Evolutionary conservation across 176 grass and related monocot genomes (phyloP).

Genomic region (Carex pumila): DNA sequence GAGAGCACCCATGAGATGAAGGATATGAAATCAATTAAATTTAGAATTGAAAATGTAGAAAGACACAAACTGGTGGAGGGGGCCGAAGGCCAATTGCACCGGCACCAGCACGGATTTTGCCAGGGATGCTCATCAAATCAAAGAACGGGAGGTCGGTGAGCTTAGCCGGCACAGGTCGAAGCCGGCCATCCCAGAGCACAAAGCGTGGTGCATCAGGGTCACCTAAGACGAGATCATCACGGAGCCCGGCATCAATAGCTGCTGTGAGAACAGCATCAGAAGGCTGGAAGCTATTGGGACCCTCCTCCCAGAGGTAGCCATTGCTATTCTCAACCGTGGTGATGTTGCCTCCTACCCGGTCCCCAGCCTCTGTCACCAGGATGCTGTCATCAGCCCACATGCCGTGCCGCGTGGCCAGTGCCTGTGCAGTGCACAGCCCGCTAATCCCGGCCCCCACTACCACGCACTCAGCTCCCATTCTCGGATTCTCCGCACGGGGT

Average conservation of each 20-base stretch:
- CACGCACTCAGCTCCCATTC: constrained; percentile 58
- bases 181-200: constrained; percentile 79
- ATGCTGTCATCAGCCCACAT: constrained; percentile 28
- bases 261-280: constrained; percentile 75
- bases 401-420: constrained; percentile 48
- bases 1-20: not conserved
- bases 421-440: constrained; percentile 88
- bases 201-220: constrained; percentile 80
- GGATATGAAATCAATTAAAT: not conserved
- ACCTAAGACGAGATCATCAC: constrained; percentile 86
- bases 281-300: constrained; percentile 94
- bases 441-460: constrained; percentile 84
- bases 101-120: constrained; percentile 72
- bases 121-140: constrained; percentile 74
- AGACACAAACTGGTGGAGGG: constrained; percentile 78
- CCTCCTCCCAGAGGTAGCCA: constrained; percentile 90
- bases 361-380: constrained; percentile 71
- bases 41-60: constrained; percentile 2
- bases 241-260: constrained; percentile 76
- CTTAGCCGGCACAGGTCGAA: constrained; percentile 78
- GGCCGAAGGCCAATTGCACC: constrained; percentile 78
- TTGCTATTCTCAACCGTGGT: constrained; percentile 59
- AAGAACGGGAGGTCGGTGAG: constrained; percentile 69
- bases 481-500: not conserved
- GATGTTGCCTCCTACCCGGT: constrained; percentile 73